Base-by-base conservation (phyloP, 306 rosid genomes). In the Macrotyloma uniflorum region DNA sequence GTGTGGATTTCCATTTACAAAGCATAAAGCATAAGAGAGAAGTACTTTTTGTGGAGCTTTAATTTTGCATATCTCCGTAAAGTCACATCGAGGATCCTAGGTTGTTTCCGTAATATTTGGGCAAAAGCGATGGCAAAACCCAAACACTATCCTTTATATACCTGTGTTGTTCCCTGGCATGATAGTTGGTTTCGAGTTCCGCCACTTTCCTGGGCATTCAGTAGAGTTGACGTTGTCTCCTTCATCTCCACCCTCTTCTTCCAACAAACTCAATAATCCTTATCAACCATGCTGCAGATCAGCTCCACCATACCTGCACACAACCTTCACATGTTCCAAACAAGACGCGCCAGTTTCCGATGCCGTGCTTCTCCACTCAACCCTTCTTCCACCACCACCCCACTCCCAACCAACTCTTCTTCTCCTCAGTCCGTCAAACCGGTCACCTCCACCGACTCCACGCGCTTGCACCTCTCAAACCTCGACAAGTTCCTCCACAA, bases 401-500 rank as follows among this genome's bases (percentile, higher is more conserved):
- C 81, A 24, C 8, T 4, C 3, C 8, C 59, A 20, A 8, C 72
- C 0, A n/a, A 85, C 6, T 20, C 62, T 11, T 8, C 15, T 51
- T 53, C 61, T 53, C 61, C 30, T 20, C 61, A 53, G 28, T 9
- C 26, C 61, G 4, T 10, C 14, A 51, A 51, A 19, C 57, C 57
- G 5, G 2, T 53, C 57, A n/a, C 57, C 22, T 19, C 80, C 49
- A 36, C 85, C n/a, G 75, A 81, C 8, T 30, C 57, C 33, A 88
- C 93, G 13, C 88, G 88, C 30, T 67, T 79, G 12, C 98, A 92
- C 65, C 87, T 96, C 46, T 66, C 91, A 0, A 96, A 96, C 58
- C 94, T 96, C 14, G 93, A 96, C 6, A 93, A 87, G 70, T 87
- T 96, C 35, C 94, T 96, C 22, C 86, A 80, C 1, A 91, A 85